Base-by-base conservation (phyloP, 495 filamentous ascomycete species). In the Echria macrotheca region DNA sequence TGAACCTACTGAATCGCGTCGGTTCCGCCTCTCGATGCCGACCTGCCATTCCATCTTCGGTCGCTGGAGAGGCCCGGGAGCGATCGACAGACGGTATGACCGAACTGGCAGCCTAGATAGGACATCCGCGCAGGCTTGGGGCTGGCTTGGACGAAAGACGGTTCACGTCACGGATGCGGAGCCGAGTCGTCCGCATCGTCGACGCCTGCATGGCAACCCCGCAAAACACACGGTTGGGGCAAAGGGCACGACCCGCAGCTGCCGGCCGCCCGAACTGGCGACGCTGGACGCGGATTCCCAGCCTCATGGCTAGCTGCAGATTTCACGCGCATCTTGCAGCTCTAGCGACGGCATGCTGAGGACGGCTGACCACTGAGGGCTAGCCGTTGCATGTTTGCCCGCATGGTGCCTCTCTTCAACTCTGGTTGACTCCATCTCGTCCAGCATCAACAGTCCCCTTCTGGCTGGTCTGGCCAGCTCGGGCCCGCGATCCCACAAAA, bases 41-140 rank as follows among this genome's bases (percentile, higher is more conserved):
- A n/a, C n/a, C n/a, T n/a, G n/a, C n/a, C n/a, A n/a, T n/a, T n/a
- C n/a, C n/a, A n/a, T n/a, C n/a, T n/a, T n/a, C n/a, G n/a, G n/a
- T n/a, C 35, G 6, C 36, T 17, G 24, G 3, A 18, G 42, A 32
- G 43, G 42, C 42, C 43, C 50, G 43, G 44, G 35, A n/a, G n/a
- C n/a, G n/a, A n/a, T n/a, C n/a, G n/a, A n/a, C n/a, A n/a, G n/a
- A n/a, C n/a, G n/a, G n/a, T n/a, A n/a, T n/a, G n/a, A n/a, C n/a
- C n/a, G n/a, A n/a, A n/a, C n/a, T n/a, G n/a, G n/a, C n/a, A 5
- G 39, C 29, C 44, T 42, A 54, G 46, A 47, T 50, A 45, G 43
- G 42, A 44, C 47, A n/a, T 14, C 22, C 35, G 33, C 35, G 28
- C 35, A 39, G 46, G 46, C 33, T 25, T 28, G 14, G 23, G 12